Percentiles rank a stretch among this genome's conserved stretches.
phyloP scores from a whole-genome alignment of 2,329 filamentous ascomycete species.

The Talaromyces amestolkiae region DNA sequence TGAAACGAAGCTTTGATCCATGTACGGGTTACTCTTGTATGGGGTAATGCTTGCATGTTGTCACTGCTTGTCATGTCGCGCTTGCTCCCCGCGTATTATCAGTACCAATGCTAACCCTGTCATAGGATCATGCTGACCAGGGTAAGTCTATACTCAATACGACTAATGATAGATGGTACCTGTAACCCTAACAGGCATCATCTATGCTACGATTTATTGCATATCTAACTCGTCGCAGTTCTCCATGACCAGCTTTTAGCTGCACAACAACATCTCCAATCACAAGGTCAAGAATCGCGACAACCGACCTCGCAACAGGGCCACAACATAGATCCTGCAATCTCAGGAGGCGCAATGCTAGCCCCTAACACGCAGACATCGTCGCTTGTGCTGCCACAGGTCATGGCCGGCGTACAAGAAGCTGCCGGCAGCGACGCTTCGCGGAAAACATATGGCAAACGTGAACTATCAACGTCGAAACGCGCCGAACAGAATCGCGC shows the following conservation, averaged over 20 bases:
- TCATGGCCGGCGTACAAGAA: slow-evolving; percentile 31
- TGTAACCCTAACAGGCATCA: not conserved
- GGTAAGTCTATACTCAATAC: slow-evolving; percentile 33
- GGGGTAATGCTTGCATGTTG: not conserved
- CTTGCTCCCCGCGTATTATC: not conserved
- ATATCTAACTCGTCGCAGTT: slow-evolving; percentile 40
- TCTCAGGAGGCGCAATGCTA: slow-evolving; percentile 53
- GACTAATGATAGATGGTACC: not conserved
- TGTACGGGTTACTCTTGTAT: not conserved
- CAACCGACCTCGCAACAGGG: slow-evolving; percentile 47
- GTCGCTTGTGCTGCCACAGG: slow-evolving; percentile 29
- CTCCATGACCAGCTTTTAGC: slow-evolving; percentile 63
- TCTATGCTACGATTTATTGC: not conserved
- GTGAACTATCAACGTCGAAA: slow-evolving; percentile 92
- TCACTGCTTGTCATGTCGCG: not conserved
- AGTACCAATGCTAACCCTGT: not conserved
- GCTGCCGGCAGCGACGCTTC: slow-evolving; percentile 46
- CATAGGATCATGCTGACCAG: slow-evolving; percentile 43
- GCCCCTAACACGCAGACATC: slow-evolving; percentile 29
- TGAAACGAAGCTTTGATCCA: no score
- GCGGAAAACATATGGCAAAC: slow-evolving; percentile 70
- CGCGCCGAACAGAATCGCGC: slow-evolving; percentile 94
- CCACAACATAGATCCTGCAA: slow-evolving; percentile 60
- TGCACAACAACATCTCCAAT: slow-evolving; percentile 45
- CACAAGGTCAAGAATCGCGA: slow-evolving; percentile 43